Evolutionary conservation across 768 basidiomycete genomes (phyloP).

Genomic region (Boletus rubroflammeus): DNA sequence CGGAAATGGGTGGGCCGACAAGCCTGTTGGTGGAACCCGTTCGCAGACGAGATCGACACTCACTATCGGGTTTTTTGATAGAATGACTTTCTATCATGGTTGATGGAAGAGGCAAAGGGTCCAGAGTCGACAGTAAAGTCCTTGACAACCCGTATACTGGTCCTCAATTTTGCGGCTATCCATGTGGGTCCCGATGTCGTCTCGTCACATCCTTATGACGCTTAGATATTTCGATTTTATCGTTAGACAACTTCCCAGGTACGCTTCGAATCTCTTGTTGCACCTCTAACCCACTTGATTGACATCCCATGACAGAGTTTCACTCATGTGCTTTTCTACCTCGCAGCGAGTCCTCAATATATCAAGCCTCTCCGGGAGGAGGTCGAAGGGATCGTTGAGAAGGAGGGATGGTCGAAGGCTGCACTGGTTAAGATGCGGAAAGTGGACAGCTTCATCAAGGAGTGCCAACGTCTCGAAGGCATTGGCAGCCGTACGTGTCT

Average conservation of each 20-base stretch:
- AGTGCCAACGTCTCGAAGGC: slow-evolving; percentile 8
- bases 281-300: not conserved
- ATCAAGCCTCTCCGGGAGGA: slow-evolving; percentile 31
- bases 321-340: slow-evolving; percentile 31
- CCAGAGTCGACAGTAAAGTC: slow-evolving; percentile 13
- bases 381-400: not conserved
- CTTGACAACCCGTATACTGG: slow-evolving; percentile 16
- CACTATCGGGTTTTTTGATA: not conserved
- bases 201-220: not conserved
- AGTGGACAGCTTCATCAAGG: slow-evolving; percentile 37
- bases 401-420: slow-evolving; percentile 3
- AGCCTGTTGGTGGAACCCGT: slow-evolving; percentile 23
- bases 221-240: not conserved
- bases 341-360: slow-evolving; percentile 35
- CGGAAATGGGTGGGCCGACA: slow-evolving; percentile 27
- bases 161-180: not conserved
- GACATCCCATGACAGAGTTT: slow-evolving; percentile 15
- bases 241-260: not conserved
- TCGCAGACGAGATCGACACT: not conserved
- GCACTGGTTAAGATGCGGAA: slow-evolving; percentile 31
- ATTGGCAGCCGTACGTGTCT: slow-evolving; percentile 20
- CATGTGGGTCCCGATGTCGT: not conserved
- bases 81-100: slow-evolving; percentile 34
- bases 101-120: slow-evolving; percentile 24
- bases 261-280: not conserved